Percentiles rank a stretch among this genome's conserved stretches.
Evolutionary conservation across 73 alveolate genomes (phyloP).

Genomic region (Chromera velia): DNA sequence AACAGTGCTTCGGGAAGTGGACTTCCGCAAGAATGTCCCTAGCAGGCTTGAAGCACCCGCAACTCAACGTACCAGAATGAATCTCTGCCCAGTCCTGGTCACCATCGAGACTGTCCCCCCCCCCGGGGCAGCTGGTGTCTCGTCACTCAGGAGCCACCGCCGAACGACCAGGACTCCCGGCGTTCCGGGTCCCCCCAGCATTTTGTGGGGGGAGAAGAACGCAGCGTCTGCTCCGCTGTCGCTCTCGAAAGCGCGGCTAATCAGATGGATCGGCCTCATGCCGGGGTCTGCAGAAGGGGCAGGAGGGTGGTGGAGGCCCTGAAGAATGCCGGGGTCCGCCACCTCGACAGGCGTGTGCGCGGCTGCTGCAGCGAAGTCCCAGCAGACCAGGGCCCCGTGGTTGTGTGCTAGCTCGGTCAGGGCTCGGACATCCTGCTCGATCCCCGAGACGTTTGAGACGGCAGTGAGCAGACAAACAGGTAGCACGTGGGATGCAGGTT

Average conservation of each 20-base stretch:
- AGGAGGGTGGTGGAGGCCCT: too few relatives aligned
- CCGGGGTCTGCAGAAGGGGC: conserved; percentile 73
- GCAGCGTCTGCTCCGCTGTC: conserved; percentile 69
- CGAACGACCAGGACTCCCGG: conserved; percentile 74
- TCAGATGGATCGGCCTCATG: conserved; percentile 54
- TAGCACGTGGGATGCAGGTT: too few relatives aligned
- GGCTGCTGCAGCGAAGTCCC: conserved; percentile 82
- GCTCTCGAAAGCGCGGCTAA: too few relatives aligned
- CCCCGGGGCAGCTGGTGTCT: conserved; percentile 76
- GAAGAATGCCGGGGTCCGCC: too few relatives aligned
- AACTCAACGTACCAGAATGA: too few relatives aligned
- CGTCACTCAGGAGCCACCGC: conserved; percentile 57
- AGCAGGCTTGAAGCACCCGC: too few relatives aligned
- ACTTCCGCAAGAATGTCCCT: too few relatives aligned
- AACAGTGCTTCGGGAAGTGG: too few relatives aligned
- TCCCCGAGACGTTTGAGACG: conserved; percentile 83
- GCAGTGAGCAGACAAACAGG: too few relatives aligned
- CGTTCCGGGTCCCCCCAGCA: conserved; percentile 84
- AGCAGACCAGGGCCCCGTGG: conserved; percentile 69
- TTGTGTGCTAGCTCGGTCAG: conserved; percentile 63
- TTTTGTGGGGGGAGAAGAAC: conserved; percentile 80
- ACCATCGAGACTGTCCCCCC: conserved; percentile 87
- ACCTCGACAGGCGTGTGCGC: too few relatives aligned
- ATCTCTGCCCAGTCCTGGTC: conserved; percentile 61
- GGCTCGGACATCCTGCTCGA: conserved; percentile 60